A percentile compares a stretch with the other conserved stretches of the same genome.
Evolutionary conservation across 768 basidiomycete species (phyloP).

Genomic region (Termitomyces sp.): DNA sequence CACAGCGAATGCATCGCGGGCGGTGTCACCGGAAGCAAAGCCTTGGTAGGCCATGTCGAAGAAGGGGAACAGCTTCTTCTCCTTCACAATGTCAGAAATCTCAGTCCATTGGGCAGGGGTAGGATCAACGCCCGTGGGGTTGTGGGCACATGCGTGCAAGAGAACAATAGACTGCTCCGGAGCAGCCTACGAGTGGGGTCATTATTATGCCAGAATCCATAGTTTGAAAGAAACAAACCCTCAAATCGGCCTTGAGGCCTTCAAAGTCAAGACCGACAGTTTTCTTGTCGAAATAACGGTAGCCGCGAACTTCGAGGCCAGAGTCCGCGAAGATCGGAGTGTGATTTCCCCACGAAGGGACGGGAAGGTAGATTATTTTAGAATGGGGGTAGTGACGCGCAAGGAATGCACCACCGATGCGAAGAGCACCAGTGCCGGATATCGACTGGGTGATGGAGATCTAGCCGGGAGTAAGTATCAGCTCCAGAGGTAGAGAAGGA

Average conservation of each 20-base stretch:
- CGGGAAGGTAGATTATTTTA: conserved; percentile 86
- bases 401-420: conserved; percentile 92
- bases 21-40: conserved; percentile 91
- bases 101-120: conserved; percentile 90
- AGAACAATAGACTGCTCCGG: conserved; percentile 82
- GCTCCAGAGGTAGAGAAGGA: background rate
- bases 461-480: conserved; percentile 31
- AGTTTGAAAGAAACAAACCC: conserved; percentile 39
- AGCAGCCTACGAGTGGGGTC: conserved; percentile 42
- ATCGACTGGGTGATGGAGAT: conserved; percentile 89
- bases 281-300: conserved; percentile 91
- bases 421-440: conserved; percentile 95
- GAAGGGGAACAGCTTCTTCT: conserved; percentile 93
- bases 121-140: conserved; percentile 97
- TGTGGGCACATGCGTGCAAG: conserved; percentile 97
- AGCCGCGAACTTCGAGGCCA: conserved; percentile 87
- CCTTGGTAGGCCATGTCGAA: conserved; percentile 99
- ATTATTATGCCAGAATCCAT: background rate
- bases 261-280: conserved; percentile 91
- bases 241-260: conserved; percentile 83
- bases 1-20: conserved; percentile 90
- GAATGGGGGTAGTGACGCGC: conserved; percentile 83
- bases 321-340: conserved; percentile 91
- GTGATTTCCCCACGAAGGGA: conserved; percentile 98
- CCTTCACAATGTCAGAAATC: conserved; percentile 82